Conservation (phyloP, 352 stramenopile genomes). For the Saprolegnia parasitica region DNA sequence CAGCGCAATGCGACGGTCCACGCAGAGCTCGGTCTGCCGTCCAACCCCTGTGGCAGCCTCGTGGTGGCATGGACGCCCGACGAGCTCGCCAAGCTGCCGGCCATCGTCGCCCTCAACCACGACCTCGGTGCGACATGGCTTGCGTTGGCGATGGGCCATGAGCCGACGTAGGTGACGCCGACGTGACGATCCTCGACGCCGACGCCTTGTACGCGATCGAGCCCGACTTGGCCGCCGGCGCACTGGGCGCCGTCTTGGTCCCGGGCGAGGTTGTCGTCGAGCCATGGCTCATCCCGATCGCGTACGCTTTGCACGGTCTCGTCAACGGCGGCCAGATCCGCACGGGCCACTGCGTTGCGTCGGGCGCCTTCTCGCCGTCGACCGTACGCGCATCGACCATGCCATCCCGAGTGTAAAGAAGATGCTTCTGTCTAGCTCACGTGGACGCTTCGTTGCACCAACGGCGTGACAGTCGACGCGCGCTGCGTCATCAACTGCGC, state of each 20-base stretch:
- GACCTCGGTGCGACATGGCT: slow-evolving; percentile 1
- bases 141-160: not conserved
- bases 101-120: slow-evolving; percentile 20
- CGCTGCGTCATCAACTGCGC: slow-evolving; percentile 47
- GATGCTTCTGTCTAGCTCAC: not conserved
- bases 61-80: slow-evolving; percentile 23
- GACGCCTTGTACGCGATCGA: slow-evolving; percentile 38
- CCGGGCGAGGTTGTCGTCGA: slow-evolving; percentile 59
- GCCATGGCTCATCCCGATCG: slow-evolving; percentile 55
- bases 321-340: slow-evolving; percentile 41
- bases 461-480: slow-evolving; percentile 31
- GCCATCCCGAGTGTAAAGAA: too few species aligned
- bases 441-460: slow-evolving; percentile 26
- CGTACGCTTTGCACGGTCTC: slow-evolving; percentile 40
- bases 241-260: slow-evolving; percentile 46
- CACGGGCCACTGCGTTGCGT: slow-evolving; percentile 30
- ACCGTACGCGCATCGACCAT: not conserved
- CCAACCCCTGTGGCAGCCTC: slow-evolving; percentile 8
- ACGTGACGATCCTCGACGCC: slow-evolving; percentile 34
- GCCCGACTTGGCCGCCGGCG: slow-evolving; percentile 35
- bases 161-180: slow-evolving; percentile 38
- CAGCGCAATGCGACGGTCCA: slow-evolving; percentile 19
- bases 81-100: slow-evolving; percentile 14
- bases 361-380: slow-evolving; percentile 3
- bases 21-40: slow-evolving; percentile 26